Conservation (phyloP, 2,329 filamentous ascomycete genomes). For the Plectosphaerella cucumerina region DNA sequence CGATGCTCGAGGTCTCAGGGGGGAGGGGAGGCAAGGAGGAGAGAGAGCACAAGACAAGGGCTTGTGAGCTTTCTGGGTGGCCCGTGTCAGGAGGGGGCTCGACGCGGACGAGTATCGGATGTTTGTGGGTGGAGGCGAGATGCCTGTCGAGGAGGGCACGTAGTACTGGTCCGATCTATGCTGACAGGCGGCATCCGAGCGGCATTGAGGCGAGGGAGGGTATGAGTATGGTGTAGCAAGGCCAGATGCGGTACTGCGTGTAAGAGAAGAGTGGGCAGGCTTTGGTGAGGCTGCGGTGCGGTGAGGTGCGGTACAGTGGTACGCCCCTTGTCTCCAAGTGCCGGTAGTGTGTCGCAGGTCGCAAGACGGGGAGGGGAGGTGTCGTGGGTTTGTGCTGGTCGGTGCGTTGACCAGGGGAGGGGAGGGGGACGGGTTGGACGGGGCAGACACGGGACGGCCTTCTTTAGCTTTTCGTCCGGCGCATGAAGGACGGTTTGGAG, state of each 20-base stretch:
- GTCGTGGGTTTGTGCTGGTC: constrained; percentile 10
- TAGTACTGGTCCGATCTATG: constrained; percentile 47
- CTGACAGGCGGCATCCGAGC: constrained; percentile 51
- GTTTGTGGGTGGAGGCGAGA: constrained; percentile 30
- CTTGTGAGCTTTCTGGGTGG: constrained; percentile 34
- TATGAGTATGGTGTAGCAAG: background rate
- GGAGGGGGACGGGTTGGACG: no score
- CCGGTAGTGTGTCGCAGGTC: constrained; percentile 9
- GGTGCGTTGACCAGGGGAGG: background rate
- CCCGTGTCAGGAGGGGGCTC: constrained; percentile 8
- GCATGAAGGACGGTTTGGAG: constrained; percentile 26
- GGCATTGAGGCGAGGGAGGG: constrained; percentile 32
- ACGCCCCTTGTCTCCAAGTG: constrained; percentile 6
- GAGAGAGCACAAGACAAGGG: constrained; percentile 8
- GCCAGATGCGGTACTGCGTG: background rate
- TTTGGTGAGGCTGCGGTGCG: no score
- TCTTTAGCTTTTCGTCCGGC: constrained; percentile 16
- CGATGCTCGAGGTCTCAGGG: no score
- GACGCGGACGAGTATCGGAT: constrained; percentile 32
- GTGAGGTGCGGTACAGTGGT: constrained; percentile 2
- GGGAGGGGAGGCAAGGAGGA: background rate
- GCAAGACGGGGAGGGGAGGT: constrained; percentile 1
- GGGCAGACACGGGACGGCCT: constrained; percentile 5
- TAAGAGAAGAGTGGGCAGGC: constrained; percentile 1
- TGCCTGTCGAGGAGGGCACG: constrained; percentile 41